Evolutionary conservation across 2,329 filamentous ascomycete species (phyloP).

Genomic region (Hansfordia pulvinata): DNA sequence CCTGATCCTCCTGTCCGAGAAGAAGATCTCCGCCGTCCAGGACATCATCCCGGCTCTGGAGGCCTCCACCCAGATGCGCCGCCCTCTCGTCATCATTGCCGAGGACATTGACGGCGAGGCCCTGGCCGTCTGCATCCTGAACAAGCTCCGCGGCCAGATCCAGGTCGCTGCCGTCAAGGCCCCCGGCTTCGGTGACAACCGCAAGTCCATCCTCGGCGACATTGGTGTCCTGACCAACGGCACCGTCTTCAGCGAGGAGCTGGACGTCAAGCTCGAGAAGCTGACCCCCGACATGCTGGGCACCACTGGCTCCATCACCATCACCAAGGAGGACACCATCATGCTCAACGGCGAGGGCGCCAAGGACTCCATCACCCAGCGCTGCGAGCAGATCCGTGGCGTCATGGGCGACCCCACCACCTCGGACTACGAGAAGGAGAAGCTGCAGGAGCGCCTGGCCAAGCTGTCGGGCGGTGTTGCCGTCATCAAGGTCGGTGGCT

Average conservation of each 20-base stretch:
- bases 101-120: constrained; percentile 99
- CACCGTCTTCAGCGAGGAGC: constrained; percentile 95
- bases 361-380: constrained; percentile 88
- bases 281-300: constrained; percentile 90
- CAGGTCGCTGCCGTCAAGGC: constrained; percentile 98
- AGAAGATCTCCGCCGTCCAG: constrained; percentile 99
- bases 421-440: constrained; percentile 99
- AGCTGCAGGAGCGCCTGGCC: constrained; percentile 97
- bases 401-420: constrained; percentile 89
- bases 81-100: constrained; percentile 94
- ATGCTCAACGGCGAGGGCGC: constrained; percentile 91
- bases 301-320: constrained; percentile 94
- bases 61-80: constrained; percentile 87
- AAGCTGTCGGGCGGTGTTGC: constrained; percentile 98
- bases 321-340: constrained; percentile 99
- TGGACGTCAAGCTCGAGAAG: constrained; percentile 99
- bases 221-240: constrained; percentile 91
- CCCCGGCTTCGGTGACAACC: constrained; percentile 98
- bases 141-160: constrained; percentile 99
- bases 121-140: constrained; percentile 95
- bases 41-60: constrained; percentile 98
- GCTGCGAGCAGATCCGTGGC: constrained; percentile 97
- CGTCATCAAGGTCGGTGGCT: constrained; percentile 97
- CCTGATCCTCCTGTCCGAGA: constrained; percentile 94
- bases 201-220: constrained; percentile 98